Evolutionary conservation across 1,139 yeast species (phyloP).

Genomic region (Pichia sp.): DNA sequence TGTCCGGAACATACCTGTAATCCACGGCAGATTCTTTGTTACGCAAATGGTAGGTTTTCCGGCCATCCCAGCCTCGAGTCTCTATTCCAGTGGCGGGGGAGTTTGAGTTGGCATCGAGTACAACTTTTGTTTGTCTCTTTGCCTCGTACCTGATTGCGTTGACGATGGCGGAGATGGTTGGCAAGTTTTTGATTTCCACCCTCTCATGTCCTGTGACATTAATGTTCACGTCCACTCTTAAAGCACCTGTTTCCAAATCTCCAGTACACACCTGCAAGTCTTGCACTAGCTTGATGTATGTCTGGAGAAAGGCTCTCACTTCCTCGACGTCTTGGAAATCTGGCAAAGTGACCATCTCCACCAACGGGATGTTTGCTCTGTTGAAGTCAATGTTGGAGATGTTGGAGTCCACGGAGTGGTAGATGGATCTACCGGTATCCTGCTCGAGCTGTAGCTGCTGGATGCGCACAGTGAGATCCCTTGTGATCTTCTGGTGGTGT

Average conservation of each 20-base stretch:
- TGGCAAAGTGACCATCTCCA: conserved; percentile 89
- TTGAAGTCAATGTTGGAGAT: conserved; percentile 66
- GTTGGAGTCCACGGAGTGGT: conserved; percentile 35
- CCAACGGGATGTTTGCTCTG: conserved; percentile 78
- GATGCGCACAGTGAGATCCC: conserved; percentile 45
- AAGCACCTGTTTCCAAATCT: conserved; percentile 89
- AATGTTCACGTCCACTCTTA: conserved; percentile 90
- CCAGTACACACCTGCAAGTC: conserved; percentile 77
- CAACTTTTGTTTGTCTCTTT: conserved; percentile 48
- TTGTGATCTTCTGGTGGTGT: conserved; percentile 40
- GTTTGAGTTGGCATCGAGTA: neutral
- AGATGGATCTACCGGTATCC: conserved; percentile 83
- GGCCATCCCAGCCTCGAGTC: conserved; percentile 92
- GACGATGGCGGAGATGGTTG: conserved; percentile 76
- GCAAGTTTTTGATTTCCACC: conserved; percentile 84
- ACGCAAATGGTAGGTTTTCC: conserved; percentile 58
- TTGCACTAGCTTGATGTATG: conserved; percentile 68
- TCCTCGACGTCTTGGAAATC: conserved; percentile 68
- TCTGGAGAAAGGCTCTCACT: conserved; percentile 74
- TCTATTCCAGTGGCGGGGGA: conserved; percentile 37
- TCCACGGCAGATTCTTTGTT: conserved; percentile 79
- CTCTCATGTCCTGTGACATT: conserved; percentile 68
- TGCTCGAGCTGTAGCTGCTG: conserved; percentile 86
- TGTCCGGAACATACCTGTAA: conserved; percentile 91
- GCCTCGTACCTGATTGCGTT: conserved; percentile 77